Conservation (phyloP, 179 eudicot species). For the Spergularia azorica region DNA sequence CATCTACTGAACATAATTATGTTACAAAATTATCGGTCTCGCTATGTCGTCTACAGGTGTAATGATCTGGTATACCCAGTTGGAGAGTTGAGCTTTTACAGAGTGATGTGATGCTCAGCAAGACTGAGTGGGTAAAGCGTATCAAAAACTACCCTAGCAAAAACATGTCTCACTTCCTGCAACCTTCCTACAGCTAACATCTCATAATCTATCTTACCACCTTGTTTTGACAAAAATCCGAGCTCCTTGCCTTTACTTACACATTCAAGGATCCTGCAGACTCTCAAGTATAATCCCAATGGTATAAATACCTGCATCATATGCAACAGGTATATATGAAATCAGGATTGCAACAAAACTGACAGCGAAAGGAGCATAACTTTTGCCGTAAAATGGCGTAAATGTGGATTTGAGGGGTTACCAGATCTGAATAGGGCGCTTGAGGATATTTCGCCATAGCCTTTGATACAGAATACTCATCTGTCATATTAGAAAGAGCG, state of each 20-base stretch:
- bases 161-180: conserved; percentile 60
- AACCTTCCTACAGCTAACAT: conserved; percentile 52
- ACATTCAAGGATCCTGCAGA: conserved; percentile 55
- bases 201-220: conserved; percentile 56
- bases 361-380: neutral
- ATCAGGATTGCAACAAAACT: conserved; percentile 1
- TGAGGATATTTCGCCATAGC: conserved; percentile 73
- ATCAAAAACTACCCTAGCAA: conserved; percentile 77
- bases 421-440: conserved; percentile 86
- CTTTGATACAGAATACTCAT: conserved; percentile 57
- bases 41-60: no score
- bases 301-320: conserved; percentile 68
- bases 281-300: conserved; percentile 48
- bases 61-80: neutral
- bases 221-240: conserved; percentile 53
- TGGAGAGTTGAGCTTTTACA: conserved; percentile 4
- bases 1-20: no score
- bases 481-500: conserved; percentile 66
- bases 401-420: conserved; percentile 28
- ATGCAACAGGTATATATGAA: neutral
- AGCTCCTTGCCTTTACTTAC: conserved; percentile 47
- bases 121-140: conserved; percentile 53
- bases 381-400: neutral
- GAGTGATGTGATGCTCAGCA: conserved; percentile 9
- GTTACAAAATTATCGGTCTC: no score